phyloP scores from a whole-genome alignment of 306 rosid genomes.

The Lablab purpureus region DNA sequence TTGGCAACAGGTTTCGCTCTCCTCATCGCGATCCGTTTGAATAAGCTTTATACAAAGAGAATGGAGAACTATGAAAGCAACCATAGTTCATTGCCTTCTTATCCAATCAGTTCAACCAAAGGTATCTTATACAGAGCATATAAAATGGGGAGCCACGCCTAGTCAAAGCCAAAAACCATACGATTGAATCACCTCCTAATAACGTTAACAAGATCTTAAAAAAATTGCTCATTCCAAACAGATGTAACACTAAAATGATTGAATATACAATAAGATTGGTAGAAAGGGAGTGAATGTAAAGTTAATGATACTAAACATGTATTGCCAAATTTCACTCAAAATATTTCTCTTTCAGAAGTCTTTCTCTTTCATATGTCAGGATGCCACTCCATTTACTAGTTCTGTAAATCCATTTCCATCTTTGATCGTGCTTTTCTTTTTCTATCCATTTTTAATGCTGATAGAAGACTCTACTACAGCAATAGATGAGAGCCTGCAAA shows the following conservation, averaged over 20 bases:
- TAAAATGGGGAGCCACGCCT: neutral
- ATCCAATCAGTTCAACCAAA: slow-evolving; percentile 54
- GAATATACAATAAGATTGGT: neutral
- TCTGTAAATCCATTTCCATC: slow-evolving; percentile 9
- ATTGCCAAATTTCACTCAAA: slow-evolving; percentile 18
- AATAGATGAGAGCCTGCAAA: slow-evolving; percentile 60
- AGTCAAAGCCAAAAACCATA: neutral
- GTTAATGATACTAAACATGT: neutral
- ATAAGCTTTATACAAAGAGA: slow-evolving; percentile 47
- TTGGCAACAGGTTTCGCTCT: slow-evolving; percentile 68
- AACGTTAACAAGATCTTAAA: neutral
- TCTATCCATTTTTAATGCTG: slow-evolving; percentile 13
- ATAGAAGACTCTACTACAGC: slow-evolving; percentile 54
- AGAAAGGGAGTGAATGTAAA: slow-evolving; percentile 13
- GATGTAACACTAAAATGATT: slow-evolving; percentile 14
- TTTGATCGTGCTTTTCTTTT: neutral
- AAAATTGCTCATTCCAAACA: slow-evolving; percentile 3
- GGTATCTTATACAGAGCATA: slow-evolving; percentile 51
- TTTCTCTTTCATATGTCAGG: neutral
- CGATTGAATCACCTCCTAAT: slow-evolving; percentile 4
- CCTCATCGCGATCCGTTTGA: slow-evolving; percentile 60
- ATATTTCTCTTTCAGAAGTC: neutral
- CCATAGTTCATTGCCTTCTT: slow-evolving; percentile 50
- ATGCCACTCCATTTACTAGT: neutral
- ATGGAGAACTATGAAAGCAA: slow-evolving; percentile 50